Evolutionary conservation across 108 stramenopile genomes (phyloP).

Genomic region (Nitzschia sp.): DNA sequence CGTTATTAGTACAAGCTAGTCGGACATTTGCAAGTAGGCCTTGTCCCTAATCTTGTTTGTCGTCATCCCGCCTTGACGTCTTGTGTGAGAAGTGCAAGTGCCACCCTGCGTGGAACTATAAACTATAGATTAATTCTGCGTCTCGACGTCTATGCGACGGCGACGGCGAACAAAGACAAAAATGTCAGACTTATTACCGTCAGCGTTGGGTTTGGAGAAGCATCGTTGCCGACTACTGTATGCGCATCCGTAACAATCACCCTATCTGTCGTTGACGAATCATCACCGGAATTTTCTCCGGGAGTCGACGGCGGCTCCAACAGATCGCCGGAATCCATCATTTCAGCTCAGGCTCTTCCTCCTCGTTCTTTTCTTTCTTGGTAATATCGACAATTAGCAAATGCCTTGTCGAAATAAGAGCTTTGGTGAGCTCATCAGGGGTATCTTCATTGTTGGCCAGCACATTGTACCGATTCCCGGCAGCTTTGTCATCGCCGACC

Average conservation of each 20-base stretch:
- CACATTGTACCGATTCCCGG: neutral
- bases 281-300: constrained; percentile 21
- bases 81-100: too few relatives aligned
- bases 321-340: constrained; percentile 25
- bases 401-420: constrained; percentile 50
- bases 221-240: too few relatives aligned
- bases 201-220: too few relatives aligned
- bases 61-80: too few relatives aligned
- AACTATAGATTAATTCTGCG: too few relatives aligned
- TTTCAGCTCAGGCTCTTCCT: constrained; percentile 36
- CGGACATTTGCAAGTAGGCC: too few relatives aligned
- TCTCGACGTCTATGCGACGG: too few relatives aligned
- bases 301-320: constrained; percentile 20
- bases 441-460: constrained; percentile 5
- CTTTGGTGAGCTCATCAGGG: constrained; percentile 53
- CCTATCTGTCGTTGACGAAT: neutral
- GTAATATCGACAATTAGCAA: constrained; percentile 87
- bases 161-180: too few relatives aligned
- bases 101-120: too few relatives aligned
- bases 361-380: constrained; percentile 73
- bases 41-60: too few relatives aligned
- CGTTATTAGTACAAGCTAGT: too few relatives aligned
- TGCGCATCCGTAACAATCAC: constrained; percentile 7
- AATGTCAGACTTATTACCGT: too few relatives aligned
- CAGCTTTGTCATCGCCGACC: constrained; percentile 9